Conservation (phyloP, 441 rosid species). For the Corymbia calophylla region DNA sequence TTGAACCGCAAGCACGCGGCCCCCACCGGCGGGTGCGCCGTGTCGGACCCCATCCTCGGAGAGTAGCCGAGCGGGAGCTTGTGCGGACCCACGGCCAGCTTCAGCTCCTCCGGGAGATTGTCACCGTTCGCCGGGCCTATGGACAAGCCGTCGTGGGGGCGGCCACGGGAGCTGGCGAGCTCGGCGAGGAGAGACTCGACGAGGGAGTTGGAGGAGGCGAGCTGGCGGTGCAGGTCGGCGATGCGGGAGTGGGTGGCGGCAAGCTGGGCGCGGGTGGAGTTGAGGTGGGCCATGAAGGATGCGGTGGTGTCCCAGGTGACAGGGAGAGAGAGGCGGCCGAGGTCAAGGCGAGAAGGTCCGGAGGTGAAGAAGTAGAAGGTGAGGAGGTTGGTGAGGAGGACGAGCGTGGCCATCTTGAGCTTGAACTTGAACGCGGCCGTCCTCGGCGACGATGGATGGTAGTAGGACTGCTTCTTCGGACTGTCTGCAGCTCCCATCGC, state of each 20-base stretch:
- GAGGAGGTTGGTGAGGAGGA: slow-evolving; percentile 35
- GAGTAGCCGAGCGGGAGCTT: slow-evolving; percentile 36
- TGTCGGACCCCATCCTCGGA: slow-evolving; percentile 25
- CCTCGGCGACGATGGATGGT: neutral
- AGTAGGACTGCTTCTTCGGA: slow-evolving; percentile 17
- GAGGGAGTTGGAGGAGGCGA: slow-evolving; percentile 32
- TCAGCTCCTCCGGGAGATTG: slow-evolving; percentile 16
- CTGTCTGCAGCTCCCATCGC: neutral
- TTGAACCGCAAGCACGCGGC: slow-evolving; percentile 32
- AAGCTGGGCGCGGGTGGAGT: slow-evolving; percentile 24
- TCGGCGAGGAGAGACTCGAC: slow-evolving; percentile 22
- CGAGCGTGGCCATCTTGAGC: slow-evolving; percentile 26
- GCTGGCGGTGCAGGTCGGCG: slow-evolving; percentile 23
- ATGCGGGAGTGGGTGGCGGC: slow-evolving; percentile 15
- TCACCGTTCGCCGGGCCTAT: neutral
- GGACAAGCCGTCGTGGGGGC: neutral
- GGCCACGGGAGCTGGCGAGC: neutral
- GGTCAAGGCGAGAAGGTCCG: slow-evolving; percentile 1
- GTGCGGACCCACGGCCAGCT: slow-evolving; percentile 28
- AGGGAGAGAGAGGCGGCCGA: neutral
- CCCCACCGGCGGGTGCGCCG: slow-evolving; percentile 26
- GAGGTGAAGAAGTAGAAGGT: slow-evolving; percentile 22
- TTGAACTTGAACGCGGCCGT: slow-evolving; percentile 7
- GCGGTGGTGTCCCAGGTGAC: neutral
- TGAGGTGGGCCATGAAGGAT: slow-evolving; percentile 15